Evolutionary conservation across 2,329 filamentous ascomycete genomes (phyloP), one percentile per base, ranked within the genome.

Genomic region (Sclerotinia sclerotiorum): DNA sequence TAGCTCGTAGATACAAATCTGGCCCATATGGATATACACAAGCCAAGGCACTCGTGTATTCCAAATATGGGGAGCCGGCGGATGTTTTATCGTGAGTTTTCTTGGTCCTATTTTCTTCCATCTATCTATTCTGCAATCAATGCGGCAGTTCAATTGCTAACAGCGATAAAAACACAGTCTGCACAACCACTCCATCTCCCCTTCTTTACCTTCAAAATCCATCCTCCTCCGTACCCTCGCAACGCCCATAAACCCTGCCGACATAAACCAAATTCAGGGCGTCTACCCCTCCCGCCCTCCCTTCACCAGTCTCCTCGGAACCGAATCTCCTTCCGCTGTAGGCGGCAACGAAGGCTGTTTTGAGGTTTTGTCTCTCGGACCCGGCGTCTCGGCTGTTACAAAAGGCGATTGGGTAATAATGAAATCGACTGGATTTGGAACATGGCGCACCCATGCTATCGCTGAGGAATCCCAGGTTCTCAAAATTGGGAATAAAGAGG

Each of bases 191-290:
- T 92, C 90, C 73, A 92, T 94, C 76, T 90, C 90, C 5, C 91
- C 92, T 3, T 85, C 87, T 4, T 86, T 93, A 71, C 90, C 91
- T 60, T 78, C 82, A 46, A 82, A 85, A 67, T 82, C 85, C 71
- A 82, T 96, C 73, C 93, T 94, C 67, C 83, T 99, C 70, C 92
- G 93, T 79, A 90, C 95, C 75, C 91, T 99, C 75, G 92, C 94
- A 44, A 88, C 93, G 0, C 93, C 95, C 68, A 92, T 99, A 79
- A 99, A 99, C 82, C 95, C 95, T 32, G 94, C 95, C 76, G 95
- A 99, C 81, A 92, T 99, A 80, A 99, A 99, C 83, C 94, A 94
- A 76, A 92, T 99, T 76, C 95, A 99, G 83, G 95, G 95, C 73
- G 93, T 94, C 5, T 99, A 99, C 82, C 94, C 94, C 70, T 88